Evolutionary conservation across 2,329 filamentous ascomycete species (phyloP), one percentile per base, ranked within the genome.

Genomic region (Curvularia sp.): DNA sequence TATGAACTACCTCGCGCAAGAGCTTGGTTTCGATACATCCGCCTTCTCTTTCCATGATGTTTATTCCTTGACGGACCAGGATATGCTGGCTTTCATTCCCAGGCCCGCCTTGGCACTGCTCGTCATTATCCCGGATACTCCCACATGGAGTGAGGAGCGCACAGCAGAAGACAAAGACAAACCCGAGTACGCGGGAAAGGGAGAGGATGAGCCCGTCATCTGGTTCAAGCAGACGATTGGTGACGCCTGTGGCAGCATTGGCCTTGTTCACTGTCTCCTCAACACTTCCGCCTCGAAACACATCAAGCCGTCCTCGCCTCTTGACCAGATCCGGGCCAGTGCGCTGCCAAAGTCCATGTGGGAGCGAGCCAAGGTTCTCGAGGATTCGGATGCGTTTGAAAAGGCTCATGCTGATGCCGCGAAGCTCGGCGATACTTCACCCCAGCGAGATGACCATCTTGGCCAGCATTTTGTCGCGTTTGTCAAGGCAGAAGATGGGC

Each of bases 191-290:
- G 64, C 76, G 4, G 80, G 79, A 9, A 79, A 67, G 20, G 84
- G 84, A 22, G 70, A 76, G 0, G 63, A 76, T 1, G 84, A 87
- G 57, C 83, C 84, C 0, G 80, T 86, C 4, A 73, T 86, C 22
- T 88, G 85, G 84, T 86, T 85, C 71, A 81, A 79, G 59, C 85
- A 88, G 64, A 87, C 83, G 1, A 86, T 87, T 55, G 79, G 82
- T 15, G 78, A 87, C 65, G 83, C 84, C 0, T 88, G 86, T 64
- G 86, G 85, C 0, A 75, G 83, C n/a, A 86, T 87, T 59, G 84
- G 82, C 1, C 71, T 87, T 1, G 71, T 87, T 2, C 85, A 88
- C 67, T 78, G 79, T 58, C 64, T 86, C 22, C 75, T 79, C 48
- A 88, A 87, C 66, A 80, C 82, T 15, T 72, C 77, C 2, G 80